Conservation (phyloP, 2,329 filamentous ascomycete genomes). For the Beauveria medogensis region DNA sequence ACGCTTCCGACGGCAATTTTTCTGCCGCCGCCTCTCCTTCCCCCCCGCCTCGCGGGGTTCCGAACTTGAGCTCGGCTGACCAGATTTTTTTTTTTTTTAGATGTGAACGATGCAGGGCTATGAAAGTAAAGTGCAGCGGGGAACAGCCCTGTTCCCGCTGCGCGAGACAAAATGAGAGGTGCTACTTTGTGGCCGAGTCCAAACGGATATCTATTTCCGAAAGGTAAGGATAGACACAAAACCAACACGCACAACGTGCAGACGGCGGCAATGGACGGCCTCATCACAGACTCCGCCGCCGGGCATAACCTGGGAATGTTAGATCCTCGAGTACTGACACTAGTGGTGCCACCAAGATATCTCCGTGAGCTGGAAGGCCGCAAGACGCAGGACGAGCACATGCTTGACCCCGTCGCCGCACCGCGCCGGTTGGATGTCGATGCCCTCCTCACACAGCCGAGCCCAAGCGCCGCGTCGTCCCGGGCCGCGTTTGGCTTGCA, state of each 20-base stretch:
- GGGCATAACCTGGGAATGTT: neutral
- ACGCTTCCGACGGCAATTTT: constrained; percentile 8
- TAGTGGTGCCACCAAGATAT: neutral
- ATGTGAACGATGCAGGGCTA: constrained; percentile 17
- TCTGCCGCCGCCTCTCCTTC: neutral
- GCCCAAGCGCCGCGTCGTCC: neutral
- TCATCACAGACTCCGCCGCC: neutral
- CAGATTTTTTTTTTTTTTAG: constrained; percentile 22
- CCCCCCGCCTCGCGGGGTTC: neutral
- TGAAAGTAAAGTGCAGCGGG: constrained; percentile 19
- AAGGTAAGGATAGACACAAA: constrained; percentile 9
- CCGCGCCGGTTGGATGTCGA: constrained; percentile 8
- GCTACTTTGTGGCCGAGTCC: constrained; percentile 16
- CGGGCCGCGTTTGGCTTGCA: constrained; percentile 6
- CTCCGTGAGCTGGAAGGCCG: constrained; percentile 10
- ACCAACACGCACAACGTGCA: neutral
- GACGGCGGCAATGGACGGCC: neutral
- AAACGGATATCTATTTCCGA: constrained; percentile 17
- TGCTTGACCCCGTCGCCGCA: constrained; percentile 7
- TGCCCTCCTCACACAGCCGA: constrained; percentile 3
- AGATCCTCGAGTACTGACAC: neutral
- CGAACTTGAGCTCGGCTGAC: constrained; percentile 4
- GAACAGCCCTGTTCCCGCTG: constrained; percentile 17
- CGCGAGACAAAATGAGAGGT: constrained; percentile 16
- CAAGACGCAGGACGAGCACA: constrained; percentile 3